These are phyloP conservation scores for Tylopilus cervinicoccineus DNA, from an alignment of 768 basidiomycete genomes.

Conservation along the genomic window DNA sequence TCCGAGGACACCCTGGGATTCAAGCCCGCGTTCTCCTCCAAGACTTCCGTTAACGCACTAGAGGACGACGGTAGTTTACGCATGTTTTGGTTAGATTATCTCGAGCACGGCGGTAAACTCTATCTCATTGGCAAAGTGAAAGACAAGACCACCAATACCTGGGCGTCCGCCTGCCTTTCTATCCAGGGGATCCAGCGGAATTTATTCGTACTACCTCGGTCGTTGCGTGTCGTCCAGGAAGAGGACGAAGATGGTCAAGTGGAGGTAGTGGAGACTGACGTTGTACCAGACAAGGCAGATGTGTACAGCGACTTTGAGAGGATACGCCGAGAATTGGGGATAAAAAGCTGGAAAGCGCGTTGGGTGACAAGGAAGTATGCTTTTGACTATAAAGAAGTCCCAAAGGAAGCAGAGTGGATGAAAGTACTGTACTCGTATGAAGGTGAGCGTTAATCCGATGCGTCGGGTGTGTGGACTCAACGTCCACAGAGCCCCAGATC, in stretches of 20 bases:
- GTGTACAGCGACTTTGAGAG: constrained; percentile 83
- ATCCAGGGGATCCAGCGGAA: constrained; percentile 87
- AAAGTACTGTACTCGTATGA: constrained; percentile 92
- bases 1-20: constrained; percentile 57
- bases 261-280: constrained; percentile 63
- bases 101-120: constrained; percentile 80
- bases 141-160: constrained; percentile 60
- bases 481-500: constrained; percentile 41
- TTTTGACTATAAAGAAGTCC: constrained; percentile 75
- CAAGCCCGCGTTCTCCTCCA: constrained; percentile 34
- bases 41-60: constrained; percentile 51
- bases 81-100: constrained; percentile 97
- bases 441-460: constrained; percentile 43
- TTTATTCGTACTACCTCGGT: constrained; percentile 82
- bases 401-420: constrained; percentile 82
- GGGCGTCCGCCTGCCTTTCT: constrained; percentile 84
- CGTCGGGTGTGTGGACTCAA: background rate
- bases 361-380: constrained; percentile 89
- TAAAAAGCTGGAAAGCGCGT: constrained; percentile 76
- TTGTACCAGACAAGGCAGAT: constrained; percentile 63
- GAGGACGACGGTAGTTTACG: constrained; percentile 81
- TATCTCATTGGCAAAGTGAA: constrained; percentile 91
- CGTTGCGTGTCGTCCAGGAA: constrained; percentile 45
- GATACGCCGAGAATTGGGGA: constrained; percentile 64
- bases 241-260: constrained; percentile 27